Evolutionary conservation across 202 grass and related monocot genomes (phyloP).

Genomic region (Thinopyrum obtusiflorum): DNA sequence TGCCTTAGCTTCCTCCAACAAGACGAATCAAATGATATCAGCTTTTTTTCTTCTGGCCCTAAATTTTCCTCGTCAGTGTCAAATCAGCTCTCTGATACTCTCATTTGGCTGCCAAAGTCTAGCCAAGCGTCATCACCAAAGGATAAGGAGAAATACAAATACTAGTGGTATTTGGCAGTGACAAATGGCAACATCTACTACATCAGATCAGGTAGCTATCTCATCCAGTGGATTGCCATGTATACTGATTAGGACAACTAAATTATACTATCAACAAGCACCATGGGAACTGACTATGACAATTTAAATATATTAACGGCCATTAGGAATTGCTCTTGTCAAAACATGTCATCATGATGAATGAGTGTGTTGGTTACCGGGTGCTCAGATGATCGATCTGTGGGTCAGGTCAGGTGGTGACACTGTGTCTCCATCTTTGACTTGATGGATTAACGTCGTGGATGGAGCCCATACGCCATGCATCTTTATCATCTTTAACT

Average conservation of each 20-base stretch:
- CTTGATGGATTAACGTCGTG: neutral
- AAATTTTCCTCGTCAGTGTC: neutral
- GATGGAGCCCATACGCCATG: neutral
- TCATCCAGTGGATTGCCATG: conserved; percentile 10
- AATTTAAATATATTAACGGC: neutral
- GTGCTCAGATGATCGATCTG: neutral
- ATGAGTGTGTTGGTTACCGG: conserved; percentile 21
- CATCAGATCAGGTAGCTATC: neutral
- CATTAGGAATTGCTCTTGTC: conserved; percentile 11
- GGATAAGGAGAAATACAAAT: neutral
- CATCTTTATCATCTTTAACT: neutral
- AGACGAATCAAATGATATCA: neutral
- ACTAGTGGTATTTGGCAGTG: neutral
- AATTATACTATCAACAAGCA: neutral
- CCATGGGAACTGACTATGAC: neutral
- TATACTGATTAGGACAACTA: neutral
- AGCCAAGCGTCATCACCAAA: neutral
- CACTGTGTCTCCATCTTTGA: conserved; percentile 43
- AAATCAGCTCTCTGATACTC: neutral
- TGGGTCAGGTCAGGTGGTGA: conserved; percentile 36
- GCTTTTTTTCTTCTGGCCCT: neutral
- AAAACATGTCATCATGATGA: conserved; percentile 15
- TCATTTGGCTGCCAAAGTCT: neutral
- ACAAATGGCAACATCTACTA: neutral
- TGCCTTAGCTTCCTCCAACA: neutral